Conservation (phyloP, 1,284 basidiomycete species). For the Rugosomyces carneus region DNA sequence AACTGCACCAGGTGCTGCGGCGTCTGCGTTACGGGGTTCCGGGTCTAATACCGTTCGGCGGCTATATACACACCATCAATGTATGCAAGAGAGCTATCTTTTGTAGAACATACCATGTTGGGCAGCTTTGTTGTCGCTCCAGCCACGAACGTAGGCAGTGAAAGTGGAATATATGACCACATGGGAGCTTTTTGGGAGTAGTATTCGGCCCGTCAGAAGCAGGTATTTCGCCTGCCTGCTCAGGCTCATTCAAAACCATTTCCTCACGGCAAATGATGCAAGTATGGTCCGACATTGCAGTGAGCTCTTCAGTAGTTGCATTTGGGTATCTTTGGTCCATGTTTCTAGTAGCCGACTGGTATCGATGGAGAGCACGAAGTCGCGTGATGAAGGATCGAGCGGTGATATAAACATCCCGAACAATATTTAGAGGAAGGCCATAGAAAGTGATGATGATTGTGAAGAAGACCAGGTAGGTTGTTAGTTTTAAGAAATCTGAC, state of each 20-base stretch:
- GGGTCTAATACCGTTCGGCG: slow-evolving; percentile 81
- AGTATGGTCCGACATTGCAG: slow-evolving; percentile 77
- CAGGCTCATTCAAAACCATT: slow-evolving; percentile 55
- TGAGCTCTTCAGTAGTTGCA: slow-evolving; percentile 84
- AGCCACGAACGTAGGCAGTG: slow-evolving; percentile 97
- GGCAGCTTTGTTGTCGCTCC: slow-evolving; percentile 93
- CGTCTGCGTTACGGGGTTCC: slow-evolving; percentile 28
- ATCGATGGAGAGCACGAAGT: slow-evolving; percentile 83
- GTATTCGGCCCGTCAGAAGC: slow-evolving; percentile 76
- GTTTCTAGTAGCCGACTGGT: slow-evolving; percentile 90
- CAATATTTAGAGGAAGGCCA: slow-evolving; percentile 94
- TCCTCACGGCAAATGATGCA: slow-evolving; percentile 99
- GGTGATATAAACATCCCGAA: slow-evolving; percentile 95
- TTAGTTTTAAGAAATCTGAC: slow-evolving; percentile 87
- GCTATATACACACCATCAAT: slow-evolving; percentile 34
- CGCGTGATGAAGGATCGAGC: slow-evolving; percentile 86
- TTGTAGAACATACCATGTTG: slow-evolving; percentile 76
- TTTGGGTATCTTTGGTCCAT: slow-evolving; percentile 97
- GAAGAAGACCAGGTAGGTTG: slow-evolving; percentile 92
- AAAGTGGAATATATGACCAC: slow-evolving; percentile 98
- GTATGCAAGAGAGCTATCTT: not conserved
- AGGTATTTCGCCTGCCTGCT: slow-evolving; percentile 25
- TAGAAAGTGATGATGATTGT: slow-evolving; percentile 89
- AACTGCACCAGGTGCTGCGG: slow-evolving; percentile 29
- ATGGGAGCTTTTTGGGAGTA: slow-evolving; percentile 93